These are phyloP conservation scores for Lolium multiflorum DNA, from an alignment of 176 grass and related monocot genomes.

Conservation along the genomic window DNA sequence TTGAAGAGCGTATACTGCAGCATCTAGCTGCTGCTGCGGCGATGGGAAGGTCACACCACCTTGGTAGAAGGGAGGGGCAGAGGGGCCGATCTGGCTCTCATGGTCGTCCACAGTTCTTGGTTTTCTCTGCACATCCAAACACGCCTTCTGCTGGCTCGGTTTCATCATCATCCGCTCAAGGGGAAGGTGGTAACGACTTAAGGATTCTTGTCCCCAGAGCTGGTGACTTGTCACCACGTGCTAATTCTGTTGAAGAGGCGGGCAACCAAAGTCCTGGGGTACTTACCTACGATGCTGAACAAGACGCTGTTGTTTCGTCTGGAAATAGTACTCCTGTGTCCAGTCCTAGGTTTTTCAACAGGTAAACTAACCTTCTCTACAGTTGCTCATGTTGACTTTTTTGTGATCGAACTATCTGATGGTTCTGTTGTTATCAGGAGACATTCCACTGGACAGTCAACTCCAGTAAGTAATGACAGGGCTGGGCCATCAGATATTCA, in stretches of 20 bases:
- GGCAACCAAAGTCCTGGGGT: slow-evolving; percentile 45
- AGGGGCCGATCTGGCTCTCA: slow-evolving; percentile 59
- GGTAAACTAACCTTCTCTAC: slow-evolving; percentile 45
- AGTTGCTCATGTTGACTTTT: slow-evolving; percentile 12
- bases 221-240: slow-evolving; percentile 42
- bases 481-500: slow-evolving; percentile 81
- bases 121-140: slow-evolving; percentile 61
- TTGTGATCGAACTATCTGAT: slow-evolving; percentile 21
- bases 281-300: slow-evolving; percentile 58
- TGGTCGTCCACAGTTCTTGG: slow-evolving; percentile 58
- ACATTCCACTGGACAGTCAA: slow-evolving; percentile 67
- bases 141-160: slow-evolving; percentile 47
- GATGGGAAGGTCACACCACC: slow-evolving; percentile 66
- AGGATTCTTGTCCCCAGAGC: slow-evolving; percentile 42
- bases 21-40: slow-evolving; percentile 80
- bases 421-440: slow-evolving; percentile 48
- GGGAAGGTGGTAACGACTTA: slow-evolving; percentile 46
- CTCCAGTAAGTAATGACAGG: slow-evolving; percentile 61
- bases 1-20: slow-evolving; percentile 87
- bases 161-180: slow-evolving; percentile 49
- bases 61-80: slow-evolving; percentile 77
- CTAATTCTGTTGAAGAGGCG: slow-evolving; percentile 43
- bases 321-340: slow-evolving; percentile 52
- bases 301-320: slow-evolving; percentile 58
- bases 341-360: slow-evolving; percentile 64